Conservation (phyloP, 2,329 filamentous ascomycete genomes). For the Venturia pyrina region DNA sequence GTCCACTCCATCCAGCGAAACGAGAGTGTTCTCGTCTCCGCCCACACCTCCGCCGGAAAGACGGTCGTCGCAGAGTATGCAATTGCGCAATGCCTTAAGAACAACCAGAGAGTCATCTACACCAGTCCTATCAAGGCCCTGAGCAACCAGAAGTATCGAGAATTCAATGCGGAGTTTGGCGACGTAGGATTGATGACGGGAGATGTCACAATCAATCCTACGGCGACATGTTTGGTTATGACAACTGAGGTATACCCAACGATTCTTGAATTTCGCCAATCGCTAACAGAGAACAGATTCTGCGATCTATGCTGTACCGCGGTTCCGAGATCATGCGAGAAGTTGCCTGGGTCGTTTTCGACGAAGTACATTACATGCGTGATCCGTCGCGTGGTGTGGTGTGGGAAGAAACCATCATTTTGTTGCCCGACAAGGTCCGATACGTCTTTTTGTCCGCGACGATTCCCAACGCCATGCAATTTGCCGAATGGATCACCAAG, state of each 20-base stretch:
- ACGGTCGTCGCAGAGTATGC: constrained; percentile 98
- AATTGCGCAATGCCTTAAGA: constrained; percentile 91
- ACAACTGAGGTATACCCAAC: constrained; percentile 60
- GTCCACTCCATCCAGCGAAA: constrained; percentile 92
- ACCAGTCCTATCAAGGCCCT: constrained; percentile 98
- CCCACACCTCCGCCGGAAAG: constrained; percentile 95
- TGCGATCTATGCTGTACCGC: constrained; percentile 95
- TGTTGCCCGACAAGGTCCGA: constrained; percentile 94
- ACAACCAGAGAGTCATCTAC: constrained; percentile 97
- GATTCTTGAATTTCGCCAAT: not conserved
- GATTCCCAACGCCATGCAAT: constrained; percentile 98
- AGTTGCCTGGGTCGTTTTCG: constrained; percentile 96
- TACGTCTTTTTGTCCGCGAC: constrained; percentile 98
- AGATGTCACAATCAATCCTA: constrained; percentile 98
- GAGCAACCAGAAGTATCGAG: constrained; percentile 97
- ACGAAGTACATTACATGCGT: constrained; percentile 97
- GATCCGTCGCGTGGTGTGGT: constrained; percentile 92
- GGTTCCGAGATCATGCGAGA: constrained; percentile 99
- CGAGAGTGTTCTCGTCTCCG: constrained; percentile 92
- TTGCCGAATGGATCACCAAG: constrained; percentile 98
- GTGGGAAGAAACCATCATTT: constrained; percentile 98
- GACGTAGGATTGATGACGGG: constrained; percentile 98
- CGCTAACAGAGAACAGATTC: constrained; percentile 50
- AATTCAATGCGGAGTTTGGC: constrained; percentile 90
- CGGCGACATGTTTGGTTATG: constrained; percentile 96